These are phyloP conservation scores for Aspergillus piperis DNA, from an alignment of 2,329 filamentous ascomycete species.

Conservation along the genomic window DNA sequence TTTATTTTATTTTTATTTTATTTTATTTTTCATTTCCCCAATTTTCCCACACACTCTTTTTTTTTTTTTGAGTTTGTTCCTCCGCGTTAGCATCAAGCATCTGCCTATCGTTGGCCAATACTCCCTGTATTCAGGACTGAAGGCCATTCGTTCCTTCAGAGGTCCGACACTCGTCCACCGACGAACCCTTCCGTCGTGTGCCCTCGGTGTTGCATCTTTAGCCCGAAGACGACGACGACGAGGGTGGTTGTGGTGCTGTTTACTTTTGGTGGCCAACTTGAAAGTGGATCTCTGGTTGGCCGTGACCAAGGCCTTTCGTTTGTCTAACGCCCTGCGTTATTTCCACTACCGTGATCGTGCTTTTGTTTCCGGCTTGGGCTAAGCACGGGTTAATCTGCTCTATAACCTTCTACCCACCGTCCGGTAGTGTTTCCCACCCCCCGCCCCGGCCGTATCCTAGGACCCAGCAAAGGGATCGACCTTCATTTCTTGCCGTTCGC, in stretches of 20 bases:
- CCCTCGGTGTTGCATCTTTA: conserved; percentile 17
- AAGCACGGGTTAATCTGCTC: conserved; percentile 26
- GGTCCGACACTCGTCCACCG: conserved; percentile 13
- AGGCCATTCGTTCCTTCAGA: conserved; percentile 19
- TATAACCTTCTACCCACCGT: conserved; percentile 22
- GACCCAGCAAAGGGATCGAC: conserved; percentile 23
- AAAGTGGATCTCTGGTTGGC: conserved; percentile 24
- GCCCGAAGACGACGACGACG: not conserved
- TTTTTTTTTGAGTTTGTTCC: conserved; percentile 15
- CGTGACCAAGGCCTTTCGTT: conserved; percentile 18
- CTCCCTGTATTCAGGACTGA: conserved; percentile 17
- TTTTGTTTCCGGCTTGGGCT: conserved; percentile 26
- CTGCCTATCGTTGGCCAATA: conserved; percentile 18
- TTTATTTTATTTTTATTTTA: not conserved
- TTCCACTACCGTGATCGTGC: conserved; percentile 29
- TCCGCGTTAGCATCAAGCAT: conserved; percentile 21
- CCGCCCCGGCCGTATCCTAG: conserved; percentile 17
- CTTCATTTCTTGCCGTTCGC: conserved; percentile 20
- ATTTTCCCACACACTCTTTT: not conserved
- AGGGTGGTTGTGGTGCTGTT: not conserved
- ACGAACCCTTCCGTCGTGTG: conserved; percentile 13
- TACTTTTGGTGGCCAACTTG: conserved; percentile 19
- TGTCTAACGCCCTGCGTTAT: conserved; percentile 24
- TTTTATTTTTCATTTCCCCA: not conserved
- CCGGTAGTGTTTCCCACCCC: conserved; percentile 14